phyloP scores from a whole-genome alignment of 192 early-diverging fungal species.

The Coemansia sp. region DNA sequence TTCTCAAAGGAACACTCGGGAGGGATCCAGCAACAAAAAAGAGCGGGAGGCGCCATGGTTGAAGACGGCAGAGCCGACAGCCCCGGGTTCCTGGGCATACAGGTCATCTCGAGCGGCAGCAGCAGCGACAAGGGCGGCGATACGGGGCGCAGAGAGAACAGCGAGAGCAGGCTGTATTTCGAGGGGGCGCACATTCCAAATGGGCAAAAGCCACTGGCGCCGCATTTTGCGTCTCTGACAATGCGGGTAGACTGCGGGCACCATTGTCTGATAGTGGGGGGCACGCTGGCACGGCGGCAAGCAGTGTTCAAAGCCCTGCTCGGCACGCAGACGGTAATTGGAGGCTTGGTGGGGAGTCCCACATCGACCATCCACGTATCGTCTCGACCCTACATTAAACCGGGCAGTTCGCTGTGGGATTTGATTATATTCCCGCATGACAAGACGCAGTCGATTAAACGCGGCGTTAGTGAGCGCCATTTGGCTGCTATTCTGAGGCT shows the following conservation, averaged over 20 bases:
- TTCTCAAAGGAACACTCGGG: not conserved
- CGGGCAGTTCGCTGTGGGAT: constrained; percentile 49
- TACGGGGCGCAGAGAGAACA: constrained; percentile 9
- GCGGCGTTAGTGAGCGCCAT: constrained; percentile 35
- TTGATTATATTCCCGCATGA: constrained; percentile 45
- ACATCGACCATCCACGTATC: not conserved
- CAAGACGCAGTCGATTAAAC: constrained; percentile 32
- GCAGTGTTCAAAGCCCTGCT: constrained; percentile 20
- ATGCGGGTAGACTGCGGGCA: constrained; percentile 30
- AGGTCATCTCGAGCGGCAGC: constrained; percentile 7
- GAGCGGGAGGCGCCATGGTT: not conserved
- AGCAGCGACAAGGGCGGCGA: not conserved
- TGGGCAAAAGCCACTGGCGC: not conserved
- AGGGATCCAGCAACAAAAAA: not conserved
- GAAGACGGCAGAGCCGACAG: not conserved
- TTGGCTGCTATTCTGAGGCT: constrained; percentile 26
- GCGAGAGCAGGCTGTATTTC: constrained; percentile 1
- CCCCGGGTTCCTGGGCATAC: constrained; percentile 7
- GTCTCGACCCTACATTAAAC: constrained; percentile 17
- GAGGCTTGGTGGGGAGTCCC: constrained; percentile 14
- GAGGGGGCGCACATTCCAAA: constrained; percentile 5
- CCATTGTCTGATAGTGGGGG: constrained; percentile 35
- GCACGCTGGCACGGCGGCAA: constrained; percentile 11
- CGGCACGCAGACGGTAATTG: not conserved
- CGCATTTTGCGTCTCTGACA: constrained; percentile 20